A percentile compares a stretch with the other conserved stretches of the same genome.
Conservation (phyloP, 257 asterid species). For the Solanum corneliomulleri region DNA sequence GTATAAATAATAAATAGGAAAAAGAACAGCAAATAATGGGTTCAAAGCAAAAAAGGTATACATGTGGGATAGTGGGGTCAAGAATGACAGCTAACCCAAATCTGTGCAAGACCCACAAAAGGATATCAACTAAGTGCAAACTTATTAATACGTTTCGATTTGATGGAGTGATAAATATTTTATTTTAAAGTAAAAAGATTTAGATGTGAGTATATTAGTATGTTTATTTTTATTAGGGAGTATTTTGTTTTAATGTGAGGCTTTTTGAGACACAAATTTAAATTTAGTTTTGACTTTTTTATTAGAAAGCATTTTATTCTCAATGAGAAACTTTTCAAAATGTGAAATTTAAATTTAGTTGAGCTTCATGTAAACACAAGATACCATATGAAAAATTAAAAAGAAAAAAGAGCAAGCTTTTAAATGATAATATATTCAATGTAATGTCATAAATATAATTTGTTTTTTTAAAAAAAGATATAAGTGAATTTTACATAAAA, state of each 20-base stretch:
- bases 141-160: no score
- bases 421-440: no score
- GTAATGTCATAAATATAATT: no score
- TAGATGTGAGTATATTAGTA: no score
- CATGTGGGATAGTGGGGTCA: slow-evolving; percentile 60
- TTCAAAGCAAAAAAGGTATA: slow-evolving; percentile 15
- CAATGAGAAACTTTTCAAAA: no score
- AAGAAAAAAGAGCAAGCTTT: neutral
- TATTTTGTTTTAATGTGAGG: no score
- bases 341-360: fast-evolving
- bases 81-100: slow-evolving; percentile 29
- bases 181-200: no score
- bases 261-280: fast-evolving
- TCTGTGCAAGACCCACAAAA: slow-evolving; percentile 34
- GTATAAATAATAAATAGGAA: slow-evolving; percentile 15
- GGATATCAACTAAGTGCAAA: neutral
- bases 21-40: slow-evolving; percentile 21
- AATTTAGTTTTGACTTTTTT: fast-evolving
- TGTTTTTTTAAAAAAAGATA: neutral
- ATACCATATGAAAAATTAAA: no score
- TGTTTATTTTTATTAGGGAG: no score
- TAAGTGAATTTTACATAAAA: neutral
- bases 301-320: fast-evolving
- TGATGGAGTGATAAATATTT: no score
- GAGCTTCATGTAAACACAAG: fast-evolving